A percentile compares a stretch with the other conserved stretches of the same genome.
These are phyloP conservation scores for Gossypium ekmanianum DNA, from an alignment of 345 rosid genomes.

Conservation along the genomic window DNA sequence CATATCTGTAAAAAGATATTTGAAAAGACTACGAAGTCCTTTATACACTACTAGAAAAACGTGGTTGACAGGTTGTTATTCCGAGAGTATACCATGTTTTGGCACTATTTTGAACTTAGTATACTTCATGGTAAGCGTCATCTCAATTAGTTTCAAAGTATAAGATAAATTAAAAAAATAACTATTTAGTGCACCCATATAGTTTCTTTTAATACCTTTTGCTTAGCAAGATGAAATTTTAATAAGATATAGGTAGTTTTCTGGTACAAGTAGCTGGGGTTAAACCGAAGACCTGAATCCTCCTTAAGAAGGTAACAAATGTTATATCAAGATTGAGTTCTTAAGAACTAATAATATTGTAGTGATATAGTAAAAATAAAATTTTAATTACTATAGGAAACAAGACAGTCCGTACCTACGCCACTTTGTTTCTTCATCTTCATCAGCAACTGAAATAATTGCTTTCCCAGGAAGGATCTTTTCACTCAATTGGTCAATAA, in stretches of 20 bases:
- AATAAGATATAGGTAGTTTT: not conserved
- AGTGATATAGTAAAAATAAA: not conserved
- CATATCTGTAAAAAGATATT: not conserved
- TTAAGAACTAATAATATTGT: not conserved
- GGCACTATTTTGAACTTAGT: not conserved
- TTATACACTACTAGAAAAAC: not conserved
- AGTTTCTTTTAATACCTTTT: not conserved
- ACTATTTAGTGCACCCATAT: not conserved
- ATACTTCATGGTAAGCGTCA: not conserved
- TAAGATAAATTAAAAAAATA: not conserved
- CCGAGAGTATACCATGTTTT: not conserved
- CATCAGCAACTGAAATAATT: slow-evolving; percentile 17
- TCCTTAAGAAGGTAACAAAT: not conserved
- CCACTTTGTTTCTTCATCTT: slow-evolving; percentile 61
- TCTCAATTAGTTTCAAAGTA: not conserved
- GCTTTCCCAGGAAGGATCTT: slow-evolving; percentile 37
- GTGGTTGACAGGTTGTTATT: not conserved
- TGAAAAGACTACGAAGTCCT: not conserved
- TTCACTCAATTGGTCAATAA: slow-evolving; percentile 38
- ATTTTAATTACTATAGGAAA: not conserved
- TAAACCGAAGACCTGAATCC: slow-evolving; percentile 3
- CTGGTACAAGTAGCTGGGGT: not conserved
- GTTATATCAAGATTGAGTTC: not conserved
- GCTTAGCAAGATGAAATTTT: not conserved
- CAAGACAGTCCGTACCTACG: slow-evolving; percentile 30